Percentiles rank a stretch among this genome's conserved stretches.
Conservation (phyloP, 2,329 filamentous ascomycete genomes). For the Chrysosporium keratinophilum region DNA sequence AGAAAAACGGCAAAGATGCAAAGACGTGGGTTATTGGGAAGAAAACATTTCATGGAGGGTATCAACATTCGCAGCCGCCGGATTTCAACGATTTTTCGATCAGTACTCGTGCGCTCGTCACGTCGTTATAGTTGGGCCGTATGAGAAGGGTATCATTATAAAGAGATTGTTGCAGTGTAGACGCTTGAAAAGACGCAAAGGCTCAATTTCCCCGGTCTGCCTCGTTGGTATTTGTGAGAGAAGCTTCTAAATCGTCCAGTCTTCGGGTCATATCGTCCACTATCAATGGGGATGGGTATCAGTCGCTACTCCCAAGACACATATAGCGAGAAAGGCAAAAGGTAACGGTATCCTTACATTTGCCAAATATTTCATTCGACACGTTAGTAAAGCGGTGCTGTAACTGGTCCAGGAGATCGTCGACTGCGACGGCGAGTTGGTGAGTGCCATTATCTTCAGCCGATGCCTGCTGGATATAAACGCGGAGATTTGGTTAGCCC, state of each 20-base stretch:
- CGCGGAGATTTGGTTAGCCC: neutral
- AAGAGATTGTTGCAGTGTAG: neutral
- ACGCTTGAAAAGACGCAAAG: neutral
- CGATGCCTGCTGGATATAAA: constrained; percentile 6
- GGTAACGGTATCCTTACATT: constrained; percentile 51
- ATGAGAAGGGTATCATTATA: neutral
- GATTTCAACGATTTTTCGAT: neutral
- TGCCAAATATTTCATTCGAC: constrained; percentile 76
- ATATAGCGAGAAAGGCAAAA: neutral
- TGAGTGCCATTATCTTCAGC: constrained; percentile 21
- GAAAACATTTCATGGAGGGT: neutral
- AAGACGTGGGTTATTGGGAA: neutral
- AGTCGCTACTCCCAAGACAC: neutral
- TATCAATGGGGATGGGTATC: constrained; percentile 30
- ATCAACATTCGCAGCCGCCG: neutral
- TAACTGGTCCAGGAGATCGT: constrained; percentile 74
- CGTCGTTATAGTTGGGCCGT: neutral
- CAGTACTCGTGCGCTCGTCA: neutral
- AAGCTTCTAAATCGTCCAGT: constrained; percentile 70
- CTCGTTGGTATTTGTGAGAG: constrained; percentile 49
- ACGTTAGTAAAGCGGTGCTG: constrained; percentile 77
- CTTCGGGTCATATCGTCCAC: constrained; percentile 92
- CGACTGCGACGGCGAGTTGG: constrained; percentile 65
- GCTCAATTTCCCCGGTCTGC: constrained; percentile 26
- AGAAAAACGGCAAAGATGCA: neutral